Evolutionary conservation across 2,329 filamentous ascomycete genomes (phyloP), one percentile per base, ranked within the genome.

Genomic region (Aspergillus tanneri): DNA sequence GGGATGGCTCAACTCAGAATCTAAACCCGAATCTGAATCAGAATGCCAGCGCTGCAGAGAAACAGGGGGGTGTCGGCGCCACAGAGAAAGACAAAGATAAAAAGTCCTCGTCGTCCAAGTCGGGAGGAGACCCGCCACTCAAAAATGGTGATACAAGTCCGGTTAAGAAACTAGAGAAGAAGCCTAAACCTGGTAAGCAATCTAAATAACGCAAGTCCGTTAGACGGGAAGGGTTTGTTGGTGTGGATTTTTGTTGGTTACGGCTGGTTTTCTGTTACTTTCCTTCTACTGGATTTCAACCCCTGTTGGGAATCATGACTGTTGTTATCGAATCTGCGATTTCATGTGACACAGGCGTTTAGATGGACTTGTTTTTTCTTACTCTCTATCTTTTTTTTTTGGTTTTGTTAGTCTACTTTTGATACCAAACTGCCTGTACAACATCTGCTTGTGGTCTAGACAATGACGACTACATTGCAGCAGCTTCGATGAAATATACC

Each of bases 131-230:
- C 19, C 21, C 25, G 16, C 43, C 34, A 21, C 19, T 49, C 12
- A 56, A 56, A 48, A 60, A 60, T 41, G 58, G 55, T 43, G 54
- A 58, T 53, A 40, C 57, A 36, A 58, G 56, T 54, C 57, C 59
- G 3, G 45, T 48, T 21, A 61, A 61, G 55, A 63, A 63, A 49
- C 52, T 40, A 32, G 55, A 56, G 25, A 62, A 63, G 54, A 60
- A 62, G 46, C 24, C 49, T 18, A 60, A 60, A 46, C 32, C 52
- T 11, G 54, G 52, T 24, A 63, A 62, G 41, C 49, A 53, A 39
- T 46, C 27, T 4, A 61, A 59, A 41, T 60, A 34, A 55, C 7
- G 1, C 11, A 4, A 5, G 16, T 9, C 35, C 18, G n/a, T n/a
- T n/a, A n/a, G n/a, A n/a, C n/a, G n/a, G n/a, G n/a, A n/a, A n/a